phyloP scores from a whole-genome alignment of 202 grass and related monocot species.

The Cymbopogon flexuosus region DNA sequence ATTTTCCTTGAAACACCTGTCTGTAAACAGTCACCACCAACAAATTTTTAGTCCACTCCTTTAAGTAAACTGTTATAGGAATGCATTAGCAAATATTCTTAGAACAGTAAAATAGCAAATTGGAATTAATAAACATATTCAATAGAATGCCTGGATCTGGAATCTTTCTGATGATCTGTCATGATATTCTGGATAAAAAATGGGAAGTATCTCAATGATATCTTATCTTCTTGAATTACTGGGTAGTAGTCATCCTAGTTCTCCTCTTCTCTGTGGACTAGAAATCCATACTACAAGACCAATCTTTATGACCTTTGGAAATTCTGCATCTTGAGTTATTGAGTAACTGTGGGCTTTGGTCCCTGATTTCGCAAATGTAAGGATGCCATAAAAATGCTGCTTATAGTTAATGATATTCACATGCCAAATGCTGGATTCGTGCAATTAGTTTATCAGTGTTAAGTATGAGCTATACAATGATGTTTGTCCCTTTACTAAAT shows the following conservation, averaged over 20 bases:
- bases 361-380: background rate
- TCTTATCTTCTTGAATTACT: background rate
- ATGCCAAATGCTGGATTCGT: background rate
- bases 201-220: background rate
- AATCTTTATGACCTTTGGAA: background rate
- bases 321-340: background rate
- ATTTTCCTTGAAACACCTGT: background rate
- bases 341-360: background rate
- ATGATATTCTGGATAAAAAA: background rate
- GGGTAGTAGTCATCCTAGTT: background rate
- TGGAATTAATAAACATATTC: background rate
- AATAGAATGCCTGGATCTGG: background rate
- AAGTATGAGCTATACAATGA: background rate
- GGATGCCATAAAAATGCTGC: background rate
- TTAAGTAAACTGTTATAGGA: background rate
- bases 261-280: background rate
- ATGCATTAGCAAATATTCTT: background rate
- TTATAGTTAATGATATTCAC: background rate
- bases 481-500: background rate
- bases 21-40: background rate
- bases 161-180: background rate
- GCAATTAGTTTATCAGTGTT: background rate
- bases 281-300: background rate
- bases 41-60: background rate
- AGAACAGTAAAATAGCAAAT: background rate